phyloP scores from a whole-genome alignment of 1,284 basidiomycete genomes.

The Ustilago sp. region DNA sequence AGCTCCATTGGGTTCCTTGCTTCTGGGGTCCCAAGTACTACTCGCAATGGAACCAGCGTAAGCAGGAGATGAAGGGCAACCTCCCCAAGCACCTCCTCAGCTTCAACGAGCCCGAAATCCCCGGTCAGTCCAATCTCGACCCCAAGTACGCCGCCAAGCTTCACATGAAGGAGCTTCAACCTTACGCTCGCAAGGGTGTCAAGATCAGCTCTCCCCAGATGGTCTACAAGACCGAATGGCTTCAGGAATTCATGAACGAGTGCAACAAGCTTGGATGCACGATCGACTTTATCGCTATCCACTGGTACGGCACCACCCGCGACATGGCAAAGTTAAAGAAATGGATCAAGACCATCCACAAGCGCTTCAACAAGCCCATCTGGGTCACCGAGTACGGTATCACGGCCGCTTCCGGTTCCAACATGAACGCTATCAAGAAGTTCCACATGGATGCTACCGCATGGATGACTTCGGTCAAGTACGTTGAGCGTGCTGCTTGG shows the following conservation, averaged over 20 bases:
- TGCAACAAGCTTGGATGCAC: conserved; percentile 61
- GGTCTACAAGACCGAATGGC: conserved; percentile 64
- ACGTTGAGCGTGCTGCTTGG: conserved; percentile 66
- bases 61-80: conserved; percentile 54
- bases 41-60: conserved; percentile 55
- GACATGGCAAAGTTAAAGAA: conserved; percentile 57
- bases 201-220: conserved; percentile 67
- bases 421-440: conserved; percentile 49
- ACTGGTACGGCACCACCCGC: conserved; percentile 66
- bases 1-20: conserved; percentile 60
- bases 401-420: conserved; percentile 54
- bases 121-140: conserved; percentile 58
- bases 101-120: conserved; percentile 66
- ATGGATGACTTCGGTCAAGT: conserved; percentile 53
- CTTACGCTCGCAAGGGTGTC: conserved; percentile 62
- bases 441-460: conserved; percentile 59
- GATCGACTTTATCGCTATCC: conserved; percentile 66
- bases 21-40: conserved; percentile 64
- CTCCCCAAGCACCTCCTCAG: conserved; percentile 57
- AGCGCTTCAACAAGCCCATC: conserved; percentile 56
- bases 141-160: conserved; percentile 58
- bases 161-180: conserved; percentile 63
- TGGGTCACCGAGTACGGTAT: conserved; percentile 69
- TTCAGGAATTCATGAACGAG: conserved; percentile 60
- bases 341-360: conserved; percentile 60